Evolutionary conservation across 1,284 basidiomycete species (phyloP).

Genomic region (Cystobasidium sp.): DNA sequence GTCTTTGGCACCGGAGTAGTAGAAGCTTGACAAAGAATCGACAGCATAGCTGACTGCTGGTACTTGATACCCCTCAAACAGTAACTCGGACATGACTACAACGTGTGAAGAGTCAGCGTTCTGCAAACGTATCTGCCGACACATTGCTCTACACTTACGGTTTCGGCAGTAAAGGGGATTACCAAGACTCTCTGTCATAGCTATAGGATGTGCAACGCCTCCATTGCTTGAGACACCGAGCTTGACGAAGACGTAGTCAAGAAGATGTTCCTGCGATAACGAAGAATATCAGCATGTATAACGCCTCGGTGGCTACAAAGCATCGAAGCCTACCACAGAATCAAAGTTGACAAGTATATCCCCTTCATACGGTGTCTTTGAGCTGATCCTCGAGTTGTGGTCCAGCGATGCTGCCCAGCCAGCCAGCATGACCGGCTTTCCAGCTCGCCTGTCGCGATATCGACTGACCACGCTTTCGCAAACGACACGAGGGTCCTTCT

Average conservation of each 20-base stretch:
- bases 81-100: conserved; percentile 87
- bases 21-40: conserved; percentile 92
- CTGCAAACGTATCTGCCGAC: background rate
- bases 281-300: background rate
- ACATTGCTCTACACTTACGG: conserved; percentile 45
- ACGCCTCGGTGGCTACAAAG: background rate
- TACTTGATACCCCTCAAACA: conserved; percentile 92
- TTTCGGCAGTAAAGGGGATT: conserved; percentile 84
- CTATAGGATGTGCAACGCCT: conserved; percentile 83
- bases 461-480: conserved; percentile 76
- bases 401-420: conserved; percentile 83
- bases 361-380: conserved; percentile 83
- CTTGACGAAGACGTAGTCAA: conserved; percentile 89
- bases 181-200: conserved; percentile 91
- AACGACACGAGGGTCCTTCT: conserved; percentile 62
- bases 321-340: conserved; percentile 71
- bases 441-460: conserved; percentile 84
- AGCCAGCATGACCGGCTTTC: conserved; percentile 77
- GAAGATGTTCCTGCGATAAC: conserved; percentile 78
- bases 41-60: conserved; percentile 86
- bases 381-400: conserved; percentile 74
- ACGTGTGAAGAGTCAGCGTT: background rate
- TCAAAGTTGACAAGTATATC: conserved; percentile 88
- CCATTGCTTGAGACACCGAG: conserved; percentile 67
- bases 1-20: conserved; percentile 67